These are phyloP conservation scores for Pachysandra terminalis DNA, from an alignment of 164 flowering plant species.

Conservation along the genomic window DNA sequence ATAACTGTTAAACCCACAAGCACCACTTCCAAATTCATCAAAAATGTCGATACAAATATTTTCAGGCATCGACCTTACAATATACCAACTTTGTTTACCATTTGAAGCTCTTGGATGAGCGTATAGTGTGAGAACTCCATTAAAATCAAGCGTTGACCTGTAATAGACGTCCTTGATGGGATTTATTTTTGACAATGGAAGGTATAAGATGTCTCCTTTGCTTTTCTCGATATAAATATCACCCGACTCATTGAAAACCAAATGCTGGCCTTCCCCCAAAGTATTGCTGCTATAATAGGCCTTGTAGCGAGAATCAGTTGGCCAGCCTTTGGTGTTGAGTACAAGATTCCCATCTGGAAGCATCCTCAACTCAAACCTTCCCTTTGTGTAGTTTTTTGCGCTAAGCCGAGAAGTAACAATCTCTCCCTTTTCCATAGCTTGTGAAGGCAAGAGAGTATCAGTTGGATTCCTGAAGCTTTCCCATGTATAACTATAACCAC, in stretches of 20 bases:
- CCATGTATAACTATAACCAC: background rate
- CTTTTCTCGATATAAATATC: background rate
- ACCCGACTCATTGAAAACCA: background rate
- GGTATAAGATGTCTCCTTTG: background rate
- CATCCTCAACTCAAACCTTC: background rate
- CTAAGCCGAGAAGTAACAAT: background rate
- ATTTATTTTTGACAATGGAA: too few relatives aligned
- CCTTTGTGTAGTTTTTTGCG: background rate
- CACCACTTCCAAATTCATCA: constrained; percentile 13
- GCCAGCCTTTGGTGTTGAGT: background rate
- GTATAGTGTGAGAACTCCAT: constrained; percentile 30
- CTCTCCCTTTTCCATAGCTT: background rate
- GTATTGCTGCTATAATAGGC: background rate
- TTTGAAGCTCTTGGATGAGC: constrained; percentile 13
- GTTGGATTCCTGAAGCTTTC: background rate
- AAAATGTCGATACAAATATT: constrained; percentile 25
- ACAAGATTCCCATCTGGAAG: background rate
- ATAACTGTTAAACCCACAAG: constrained; percentile 27
- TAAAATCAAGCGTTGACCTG: constrained; percentile 27
- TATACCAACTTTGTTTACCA: constrained; percentile 13
- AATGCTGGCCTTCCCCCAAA: background rate
- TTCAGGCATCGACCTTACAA: constrained; percentile 19
- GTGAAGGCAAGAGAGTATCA: background rate
- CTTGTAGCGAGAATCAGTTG: background rate
- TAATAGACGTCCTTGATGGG: constrained; percentile 12